Conservation (phyloP, 441 rosid genomes). For the Erodium moschatum region DNA sequence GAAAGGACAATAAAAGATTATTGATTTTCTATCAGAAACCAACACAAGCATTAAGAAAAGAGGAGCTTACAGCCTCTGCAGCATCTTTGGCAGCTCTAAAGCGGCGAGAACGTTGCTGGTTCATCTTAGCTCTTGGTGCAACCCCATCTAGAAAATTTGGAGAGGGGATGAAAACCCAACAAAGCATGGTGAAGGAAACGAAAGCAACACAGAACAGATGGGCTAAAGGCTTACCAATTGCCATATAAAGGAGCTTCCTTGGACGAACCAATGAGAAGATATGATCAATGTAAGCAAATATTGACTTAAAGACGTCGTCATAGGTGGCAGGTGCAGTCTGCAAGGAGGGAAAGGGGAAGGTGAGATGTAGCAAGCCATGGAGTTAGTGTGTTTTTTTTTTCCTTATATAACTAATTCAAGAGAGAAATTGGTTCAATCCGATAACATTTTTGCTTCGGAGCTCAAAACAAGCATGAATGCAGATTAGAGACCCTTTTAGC, state of each 20-base stretch:
- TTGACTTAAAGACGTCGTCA: constrained; percentile 71
- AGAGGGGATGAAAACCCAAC: neutral
- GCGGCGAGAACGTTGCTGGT: constrained; percentile 91
- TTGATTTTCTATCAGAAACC: neutral
- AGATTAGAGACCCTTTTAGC: neutral
- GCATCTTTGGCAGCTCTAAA: constrained; percentile 97
- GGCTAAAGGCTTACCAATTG: constrained; percentile 55
- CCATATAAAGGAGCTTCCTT: constrained; percentile 82
- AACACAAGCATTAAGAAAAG: constrained; percentile 8
- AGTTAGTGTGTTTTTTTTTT: neutral
- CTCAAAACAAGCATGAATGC: neutral
- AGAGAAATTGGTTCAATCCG: neutral
- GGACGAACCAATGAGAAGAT: constrained; percentile 82
- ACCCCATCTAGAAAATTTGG: constrained; percentile 64
- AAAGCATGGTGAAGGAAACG: neutral
- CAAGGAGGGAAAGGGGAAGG: constrained; percentile 14
- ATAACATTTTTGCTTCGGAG: neutral
- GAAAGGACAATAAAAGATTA: neutral
- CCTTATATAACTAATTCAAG: too few relatives aligned
- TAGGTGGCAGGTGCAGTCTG: constrained; percentile 89
- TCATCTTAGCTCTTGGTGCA: constrained; percentile 99
- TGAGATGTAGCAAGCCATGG: neutral
- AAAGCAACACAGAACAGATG: constrained; percentile 9
- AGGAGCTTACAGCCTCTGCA: constrained; percentile 62
- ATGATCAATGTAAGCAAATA: constrained; percentile 87